Evolutionary conservation across 2,329 filamentous ascomycete genomes (phyloP).

Genomic region (Aspergillus aculeatus): DNA sequence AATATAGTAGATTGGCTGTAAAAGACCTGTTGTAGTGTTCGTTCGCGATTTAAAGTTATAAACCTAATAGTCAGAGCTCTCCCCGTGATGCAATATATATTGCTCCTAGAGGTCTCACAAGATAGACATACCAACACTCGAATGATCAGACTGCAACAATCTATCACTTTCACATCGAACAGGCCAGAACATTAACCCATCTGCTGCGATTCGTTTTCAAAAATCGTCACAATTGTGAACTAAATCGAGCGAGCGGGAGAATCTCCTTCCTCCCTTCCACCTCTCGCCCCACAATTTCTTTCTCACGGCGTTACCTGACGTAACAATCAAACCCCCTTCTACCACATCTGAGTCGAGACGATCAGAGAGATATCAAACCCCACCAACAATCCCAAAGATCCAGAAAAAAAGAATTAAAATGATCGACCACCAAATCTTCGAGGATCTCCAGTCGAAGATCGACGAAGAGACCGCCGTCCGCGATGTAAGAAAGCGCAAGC

Average conservation of each 20-base stretch:
- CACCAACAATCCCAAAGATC: background rate
- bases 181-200: no score
- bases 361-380: slow-evolving; percentile 18
- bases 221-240: no score
- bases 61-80: no score
- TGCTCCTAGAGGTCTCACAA: no score
- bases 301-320: slow-evolving; percentile 16
- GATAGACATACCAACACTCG: no score
- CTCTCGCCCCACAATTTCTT: slow-evolving; percentile 17
- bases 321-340: slow-evolving; percentile 17
- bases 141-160: no score
- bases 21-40: no score
- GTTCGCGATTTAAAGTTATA: no score
- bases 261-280: background rate
- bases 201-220: no score
- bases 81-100: no score
- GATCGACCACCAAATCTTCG: slow-evolving; percentile 82
- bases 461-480: slow-evolving; percentile 81
- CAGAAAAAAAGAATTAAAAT: slow-evolving; percentile 43
- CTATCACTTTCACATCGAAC: no score
- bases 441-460: slow-evolving; percentile 81
- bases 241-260: background rate
- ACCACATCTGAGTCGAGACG: slow-evolving; percentile 2
- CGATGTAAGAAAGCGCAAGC: slow-evolving; percentile 54
- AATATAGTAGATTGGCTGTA: background rate